phyloP scores from a whole-genome alignment of 306 rosid species.

The Lathyrus sativus region DNA sequence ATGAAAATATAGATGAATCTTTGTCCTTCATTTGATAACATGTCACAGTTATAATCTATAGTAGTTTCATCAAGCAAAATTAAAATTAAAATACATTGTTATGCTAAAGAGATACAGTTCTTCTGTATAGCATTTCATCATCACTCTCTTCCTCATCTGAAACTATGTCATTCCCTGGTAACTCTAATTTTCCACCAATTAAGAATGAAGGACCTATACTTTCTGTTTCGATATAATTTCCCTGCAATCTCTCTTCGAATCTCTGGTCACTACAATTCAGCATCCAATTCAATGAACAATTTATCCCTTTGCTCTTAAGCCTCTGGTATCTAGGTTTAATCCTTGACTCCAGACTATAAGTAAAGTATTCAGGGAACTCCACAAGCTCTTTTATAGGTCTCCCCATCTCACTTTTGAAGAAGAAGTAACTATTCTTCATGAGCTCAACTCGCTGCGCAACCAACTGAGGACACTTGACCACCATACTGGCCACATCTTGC shows the following conservation, averaged over 20 bases:
- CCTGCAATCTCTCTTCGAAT: constrained; percentile 92
- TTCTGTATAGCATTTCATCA: constrained; percentile 71
- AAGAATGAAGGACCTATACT: constrained; percentile 68
- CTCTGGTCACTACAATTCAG: constrained; percentile 89
- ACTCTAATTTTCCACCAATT: constrained; percentile 86
- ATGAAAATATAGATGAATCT: not conserved
- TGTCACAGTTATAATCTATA: constrained; percentile 6
- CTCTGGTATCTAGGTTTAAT: constrained; percentile 80
- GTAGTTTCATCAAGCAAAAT: constrained; percentile 30
- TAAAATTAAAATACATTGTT: constrained; percentile 11
- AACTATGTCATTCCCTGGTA: constrained; percentile 66
- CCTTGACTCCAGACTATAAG: constrained; percentile 92
- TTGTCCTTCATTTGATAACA: constrained; percentile 5
- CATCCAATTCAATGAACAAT: constrained; percentile 82
- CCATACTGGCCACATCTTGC: constrained; percentile 74
- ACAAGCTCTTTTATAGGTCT: constrained; percentile 78
- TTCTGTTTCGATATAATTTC: constrained; percentile 79
- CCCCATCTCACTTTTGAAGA: constrained; percentile 87
- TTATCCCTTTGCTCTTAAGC: constrained; percentile 73
- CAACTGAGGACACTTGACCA: constrained; percentile 77
- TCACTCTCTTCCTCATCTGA: constrained; percentile 85
- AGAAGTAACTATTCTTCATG: constrained; percentile 85
- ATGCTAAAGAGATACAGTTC: constrained; percentile 66
- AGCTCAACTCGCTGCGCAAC: constrained; percentile 66
- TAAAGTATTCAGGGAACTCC: constrained; percentile 86